phyloP scores from a whole-genome alignment of 1,284 basidiomycete species.

The Takashimella tepidaria region DNA sequence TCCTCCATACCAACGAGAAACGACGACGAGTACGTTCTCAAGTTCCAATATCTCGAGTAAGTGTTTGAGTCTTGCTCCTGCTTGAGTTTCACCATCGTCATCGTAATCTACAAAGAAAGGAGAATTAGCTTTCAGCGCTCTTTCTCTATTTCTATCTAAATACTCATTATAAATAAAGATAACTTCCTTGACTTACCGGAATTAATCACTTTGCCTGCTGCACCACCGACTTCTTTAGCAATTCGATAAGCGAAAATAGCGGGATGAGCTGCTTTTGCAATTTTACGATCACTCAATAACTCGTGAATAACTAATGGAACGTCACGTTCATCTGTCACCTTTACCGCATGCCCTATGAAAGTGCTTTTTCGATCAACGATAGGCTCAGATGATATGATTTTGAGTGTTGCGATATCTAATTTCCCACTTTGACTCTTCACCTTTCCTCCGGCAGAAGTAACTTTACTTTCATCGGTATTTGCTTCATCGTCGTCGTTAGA shows the following conservation, averaged over 20 bases:
- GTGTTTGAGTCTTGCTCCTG: constrained; percentile 78
- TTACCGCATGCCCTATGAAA: constrained; percentile 77
- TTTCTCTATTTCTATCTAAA: background rate
- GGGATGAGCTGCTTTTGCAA: constrained; percentile 70
- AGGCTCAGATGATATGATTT: constrained; percentile 64
- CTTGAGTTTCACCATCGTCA: constrained; percentile 87
- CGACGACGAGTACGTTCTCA: constrained; percentile 70
- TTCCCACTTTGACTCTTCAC: background rate
- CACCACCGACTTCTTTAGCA: constrained; percentile 34
- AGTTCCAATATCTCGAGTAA: constrained; percentile 72
- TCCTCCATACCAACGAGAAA: constrained; percentile 52
- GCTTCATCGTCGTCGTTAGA: constrained; percentile 2
- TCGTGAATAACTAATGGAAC: constrained; percentile 67
- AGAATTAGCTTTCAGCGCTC: background rate
- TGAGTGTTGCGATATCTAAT: background rate
- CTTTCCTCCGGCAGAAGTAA: background rate
- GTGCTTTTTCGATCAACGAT: constrained; percentile 75
- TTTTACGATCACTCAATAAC: constrained; percentile 60
- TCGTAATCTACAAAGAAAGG: constrained; percentile 65
- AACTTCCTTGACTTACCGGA: constrained; percentile 33
- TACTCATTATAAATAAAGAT: too few relatives aligned
- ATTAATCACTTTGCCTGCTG: constrained; percentile 33
- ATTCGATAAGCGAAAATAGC: constrained; percentile 70
- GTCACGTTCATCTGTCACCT: constrained; percentile 69
- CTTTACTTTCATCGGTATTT: background rate